Evolutionary conservation across 2,329 filamentous ascomycete genomes (phyloP).

Genomic region (Botryosphaeria agaves): DNA sequence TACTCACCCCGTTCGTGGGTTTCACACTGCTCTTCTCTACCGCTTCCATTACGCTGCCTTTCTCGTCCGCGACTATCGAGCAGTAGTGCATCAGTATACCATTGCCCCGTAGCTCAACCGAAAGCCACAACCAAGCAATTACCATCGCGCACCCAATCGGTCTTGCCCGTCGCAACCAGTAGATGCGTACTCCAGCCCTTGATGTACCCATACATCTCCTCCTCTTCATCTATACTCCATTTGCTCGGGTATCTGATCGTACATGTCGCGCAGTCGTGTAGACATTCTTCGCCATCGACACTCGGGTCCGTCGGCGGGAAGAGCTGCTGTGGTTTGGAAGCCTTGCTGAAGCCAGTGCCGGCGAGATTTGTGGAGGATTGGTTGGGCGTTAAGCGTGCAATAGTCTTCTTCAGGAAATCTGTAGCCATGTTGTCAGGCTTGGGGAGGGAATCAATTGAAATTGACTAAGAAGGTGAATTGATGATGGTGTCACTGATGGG

Average conservation of each 20-base stretch:
- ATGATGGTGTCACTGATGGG: too few relatives aligned
- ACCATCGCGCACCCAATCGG: slow-evolving; percentile 72
- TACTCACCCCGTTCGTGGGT: slow-evolving; percentile 9
- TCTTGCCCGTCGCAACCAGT: slow-evolving; percentile 86
- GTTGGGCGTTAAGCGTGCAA: slow-evolving; percentile 10
- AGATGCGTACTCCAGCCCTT: slow-evolving; percentile 81
- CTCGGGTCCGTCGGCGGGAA: slow-evolving; percentile 61
- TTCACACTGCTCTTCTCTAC: slow-evolving; percentile 18
- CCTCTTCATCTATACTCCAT: slow-evolving; percentile 54
- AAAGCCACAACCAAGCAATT: not conserved
- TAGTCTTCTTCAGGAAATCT: too few relatives aligned
- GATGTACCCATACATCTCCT: slow-evolving; percentile 69
- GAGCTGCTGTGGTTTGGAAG: slow-evolving; percentile 33
- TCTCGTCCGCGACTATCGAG: slow-evolving; percentile 72
- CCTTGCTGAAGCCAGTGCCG: slow-evolving; percentile 27
- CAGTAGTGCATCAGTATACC: not conserved
- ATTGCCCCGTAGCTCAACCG: slow-evolving; percentile 1
- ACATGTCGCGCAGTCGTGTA: slow-evolving; percentile 74
- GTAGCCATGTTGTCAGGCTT: slow-evolving; percentile 8
- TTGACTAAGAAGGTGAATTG: too few relatives aligned
- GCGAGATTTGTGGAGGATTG: slow-evolving; percentile 7
- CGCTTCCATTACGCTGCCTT: slow-evolving; percentile 40
- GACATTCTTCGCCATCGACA: slow-evolving; percentile 74
- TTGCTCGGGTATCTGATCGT: slow-evolving; percentile 61
- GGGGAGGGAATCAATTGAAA: too few relatives aligned